Evolutionary conservation across 1,139 yeast species (phyloP).

Genomic region (Taphrina wiesneri): DNA sequence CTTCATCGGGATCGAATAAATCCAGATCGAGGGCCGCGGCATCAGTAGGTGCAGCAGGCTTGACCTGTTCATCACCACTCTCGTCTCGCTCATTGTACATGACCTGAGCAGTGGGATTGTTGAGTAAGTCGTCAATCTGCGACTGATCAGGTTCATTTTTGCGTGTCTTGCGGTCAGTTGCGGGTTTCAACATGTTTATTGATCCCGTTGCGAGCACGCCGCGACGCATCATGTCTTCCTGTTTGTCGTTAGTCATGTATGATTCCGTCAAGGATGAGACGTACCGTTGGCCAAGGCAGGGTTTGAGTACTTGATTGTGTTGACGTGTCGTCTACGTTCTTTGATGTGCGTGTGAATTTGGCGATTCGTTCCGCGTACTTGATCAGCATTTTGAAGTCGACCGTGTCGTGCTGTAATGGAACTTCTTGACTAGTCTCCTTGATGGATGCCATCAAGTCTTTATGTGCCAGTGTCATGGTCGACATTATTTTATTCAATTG

Average conservation of each 20-base stretch:
- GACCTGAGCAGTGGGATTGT: background rate
- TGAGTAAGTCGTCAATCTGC: background rate
- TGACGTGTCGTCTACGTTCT: background rate
- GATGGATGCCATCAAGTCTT: background rate
- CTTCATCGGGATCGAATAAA: constrained; percentile 17
- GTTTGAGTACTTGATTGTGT: background rate
- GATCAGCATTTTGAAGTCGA: background rate
- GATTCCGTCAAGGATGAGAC: background rate
- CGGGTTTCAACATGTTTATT: background rate
- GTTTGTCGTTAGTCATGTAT: background rate
- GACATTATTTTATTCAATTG: constrained; percentile 1
- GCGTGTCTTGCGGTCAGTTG: background rate
- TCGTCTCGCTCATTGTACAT: background rate
- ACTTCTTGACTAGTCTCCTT: background rate
- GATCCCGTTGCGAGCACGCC: constrained; percentile 4
- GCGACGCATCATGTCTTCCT: constrained; percentile 22
- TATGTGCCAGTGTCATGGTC: constrained; percentile 4
- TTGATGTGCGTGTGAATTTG: background rate
- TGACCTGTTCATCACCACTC: background rate
- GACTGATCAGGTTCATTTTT: background rate
- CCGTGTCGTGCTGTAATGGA: constrained; percentile 10
- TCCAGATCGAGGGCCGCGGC: constrained; percentile 19
- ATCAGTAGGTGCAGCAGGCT: constrained; percentile 10
- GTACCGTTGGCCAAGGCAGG: constrained; percentile 23
- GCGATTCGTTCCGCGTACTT: constrained; percentile 25